Evolutionary conservation across 495 filamentous ascomycete genomes (phyloP).

Genomic region (Neurospora terricola): DNA sequence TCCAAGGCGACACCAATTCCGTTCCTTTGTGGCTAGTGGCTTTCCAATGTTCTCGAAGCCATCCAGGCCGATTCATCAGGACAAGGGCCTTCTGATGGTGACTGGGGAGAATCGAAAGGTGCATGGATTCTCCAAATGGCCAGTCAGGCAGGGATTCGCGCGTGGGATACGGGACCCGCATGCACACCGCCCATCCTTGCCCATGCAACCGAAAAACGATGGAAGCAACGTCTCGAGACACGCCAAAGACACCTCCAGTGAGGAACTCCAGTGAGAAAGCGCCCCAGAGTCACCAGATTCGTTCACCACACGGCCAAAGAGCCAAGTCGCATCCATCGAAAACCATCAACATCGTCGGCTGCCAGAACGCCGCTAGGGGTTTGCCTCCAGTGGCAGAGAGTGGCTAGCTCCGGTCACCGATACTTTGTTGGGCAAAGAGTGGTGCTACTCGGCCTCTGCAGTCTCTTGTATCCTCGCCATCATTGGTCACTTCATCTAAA

Average conservation of each 20-base stretch:
- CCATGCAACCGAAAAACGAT: constrained; percentile 11
- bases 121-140: constrained; percentile 19
- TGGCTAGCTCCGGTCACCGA: constrained; percentile 35
- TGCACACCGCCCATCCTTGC: constrained; percentile 23
- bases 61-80: neutral
- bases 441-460: constrained; percentile 21
- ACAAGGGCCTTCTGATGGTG: neutral
- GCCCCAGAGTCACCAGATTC: neutral
- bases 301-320: neutral
- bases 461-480: constrained; percentile 6
- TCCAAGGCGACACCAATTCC: neutral
- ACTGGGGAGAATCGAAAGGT: constrained; percentile 5
- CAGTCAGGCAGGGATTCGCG: constrained; percentile 7
- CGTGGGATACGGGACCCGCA: constrained; percentile 6
- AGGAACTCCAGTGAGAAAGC: neutral
- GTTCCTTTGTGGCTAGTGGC: neutral
- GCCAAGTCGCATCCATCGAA: neutral
- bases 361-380: constrained; percentile 2
- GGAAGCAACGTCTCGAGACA: constrained; percentile 5
- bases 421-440: constrained; percentile 34
- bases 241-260: constrained; percentile 3
- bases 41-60: neutral
- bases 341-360: neutral
- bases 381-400: constrained; percentile 19
- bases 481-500: constrained; percentile 42